phyloP scores from a whole-genome alignment of 1,139 yeast species.

The Fermentozyma sake region DNA sequence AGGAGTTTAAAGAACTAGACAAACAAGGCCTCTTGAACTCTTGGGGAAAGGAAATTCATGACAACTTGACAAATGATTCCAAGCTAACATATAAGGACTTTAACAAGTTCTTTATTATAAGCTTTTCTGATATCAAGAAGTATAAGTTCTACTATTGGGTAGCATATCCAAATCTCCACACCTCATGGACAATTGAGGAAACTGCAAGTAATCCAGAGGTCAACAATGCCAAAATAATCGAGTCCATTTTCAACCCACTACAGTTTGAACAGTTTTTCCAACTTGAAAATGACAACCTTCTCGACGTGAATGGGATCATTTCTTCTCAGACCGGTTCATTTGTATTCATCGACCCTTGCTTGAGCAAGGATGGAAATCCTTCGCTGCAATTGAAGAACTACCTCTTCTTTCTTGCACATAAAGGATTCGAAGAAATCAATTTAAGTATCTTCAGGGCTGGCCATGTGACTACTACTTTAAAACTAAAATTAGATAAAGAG shows the following conservation, averaged over 20 bases:
- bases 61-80: constrained; percentile 10
- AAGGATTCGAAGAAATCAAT: constrained; percentile 32
- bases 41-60: constrained; percentile 33
- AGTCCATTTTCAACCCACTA: not conserved
- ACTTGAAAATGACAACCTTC: constrained; percentile 6
- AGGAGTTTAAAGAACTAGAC: constrained; percentile 68
- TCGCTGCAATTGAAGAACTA: constrained; percentile 67
- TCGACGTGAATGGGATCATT: constrained; percentile 1
- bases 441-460: too few relatives aligned
- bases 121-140: constrained; percentile 85
- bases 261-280: constrained; percentile 12
- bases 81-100: too few relatives aligned
- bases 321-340: constrained; percentile 19
- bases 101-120: constrained; percentile 52
- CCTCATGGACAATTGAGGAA: constrained; percentile 32
- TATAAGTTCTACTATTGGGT: constrained; percentile 89
- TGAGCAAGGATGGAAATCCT: constrained; percentile 38
- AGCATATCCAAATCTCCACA: constrained; percentile 63
- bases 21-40: constrained; percentile 52
- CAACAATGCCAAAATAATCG: not conserved
- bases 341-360: constrained; percentile 61
- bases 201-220: constrained; percentile 1
- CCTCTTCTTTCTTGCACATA: constrained; percentile 47
- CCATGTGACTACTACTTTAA: too few relatives aligned
- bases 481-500: constrained; percentile 17